Base-by-base conservation (phyloP, 176 grass and related monocot genomes). In the Tillandsia leiboldiana region DNA sequence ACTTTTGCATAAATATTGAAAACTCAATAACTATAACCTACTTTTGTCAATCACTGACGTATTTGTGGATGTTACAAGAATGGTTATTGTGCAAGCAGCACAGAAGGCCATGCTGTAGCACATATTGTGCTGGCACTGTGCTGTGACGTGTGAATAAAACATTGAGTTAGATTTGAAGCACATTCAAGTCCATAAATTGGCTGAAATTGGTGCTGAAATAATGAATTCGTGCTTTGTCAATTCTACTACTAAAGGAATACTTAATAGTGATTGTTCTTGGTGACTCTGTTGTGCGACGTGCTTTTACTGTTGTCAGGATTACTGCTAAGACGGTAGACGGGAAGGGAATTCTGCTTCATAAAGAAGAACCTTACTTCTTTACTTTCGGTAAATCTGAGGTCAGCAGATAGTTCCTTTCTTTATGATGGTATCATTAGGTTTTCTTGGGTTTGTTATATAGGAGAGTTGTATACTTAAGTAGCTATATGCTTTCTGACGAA, bases 331-430 rank as follows among this genome's bases (percentile, higher is more conserved):
- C 89, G 83, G 53, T 79, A 73, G 93, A 92, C 87, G 89, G 89
- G 68, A 92, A 92, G 85, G 54, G 77, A 70, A 77, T 92, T 81
- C 54, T 90, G 71, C 74, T 75, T 47, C 64, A 66, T 79, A 85
- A 65, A 84, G 79, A 81, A 72, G 93, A 85, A 20, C 61, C 89
- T 24, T 97, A 92, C 84, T 85, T 77, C 73, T 97, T 97, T 82
- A 92, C 82, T 81, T 51, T 97, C 54, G 93, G 93, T 83, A 92
- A 87, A 92, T 90, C 84, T 81, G 82, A 92, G 93, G 93, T 92
- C 71, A 87, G 83, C 28, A n/a, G 20, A 59, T 18, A 59, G 54
- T 59, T 59, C 15, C 54, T 59, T 58, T 59, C n/a, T 59, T 59
- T 42, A 42, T 5, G 54, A 59, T 59, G 14, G 14, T 59, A 17